These are phyloP conservation scores for Ustilago hordei DNA, from an alignment of 1,284 basidiomycete species.

Conservation along the genomic window DNA sequence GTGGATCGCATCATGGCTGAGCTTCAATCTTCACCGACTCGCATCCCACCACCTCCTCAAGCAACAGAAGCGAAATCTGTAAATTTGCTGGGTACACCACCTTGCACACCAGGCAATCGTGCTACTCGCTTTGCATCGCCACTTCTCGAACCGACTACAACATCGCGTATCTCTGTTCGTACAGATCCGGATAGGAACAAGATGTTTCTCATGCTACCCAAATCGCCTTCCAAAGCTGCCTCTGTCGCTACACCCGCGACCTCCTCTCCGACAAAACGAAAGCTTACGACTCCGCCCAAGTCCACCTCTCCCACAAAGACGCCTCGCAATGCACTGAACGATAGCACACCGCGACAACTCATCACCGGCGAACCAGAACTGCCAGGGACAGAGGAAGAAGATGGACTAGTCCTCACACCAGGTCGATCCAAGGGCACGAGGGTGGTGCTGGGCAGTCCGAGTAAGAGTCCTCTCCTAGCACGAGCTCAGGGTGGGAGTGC, in stretches of 20 bases:
- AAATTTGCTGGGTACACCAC: constrained; percentile 40
- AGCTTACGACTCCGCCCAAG: constrained; percentile 30
- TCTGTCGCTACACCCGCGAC: constrained; percentile 1
- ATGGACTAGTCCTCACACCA: constrained; percentile 51
- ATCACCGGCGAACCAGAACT: constrained; percentile 37
- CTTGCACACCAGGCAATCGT: constrained; percentile 18
- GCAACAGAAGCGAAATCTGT: constrained; percentile 7
- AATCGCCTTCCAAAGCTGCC: constrained; percentile 14
- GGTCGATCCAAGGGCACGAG: constrained; percentile 38
- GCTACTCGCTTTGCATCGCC: constrained; percentile 16
- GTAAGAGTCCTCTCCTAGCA: constrained; percentile 29
- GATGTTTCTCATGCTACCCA: constrained; percentile 41
- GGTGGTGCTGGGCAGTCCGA: constrained; percentile 36
- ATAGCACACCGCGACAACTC: constrained; percentile 19
- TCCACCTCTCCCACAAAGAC: constrained; percentile 41
- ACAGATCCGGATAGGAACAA: constrained; percentile 57
- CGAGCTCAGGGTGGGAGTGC: constrained; percentile 19
- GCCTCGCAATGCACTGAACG: constrained; percentile 13
- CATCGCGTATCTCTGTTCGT: constrained; percentile 52
- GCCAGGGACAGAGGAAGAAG: constrained; percentile 39
- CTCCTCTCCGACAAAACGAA: constrained; percentile 34
- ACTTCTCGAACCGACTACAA: constrained; percentile 44
- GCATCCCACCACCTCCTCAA: constrained; percentile 9
- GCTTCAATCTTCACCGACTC: constrained; percentile 13
- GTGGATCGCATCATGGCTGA: constrained; percentile 48